These are phyloP conservation scores for Hemerocallis citrina DNA, from an alignment of 106 monocot species.

Conservation along the genomic window DNA sequence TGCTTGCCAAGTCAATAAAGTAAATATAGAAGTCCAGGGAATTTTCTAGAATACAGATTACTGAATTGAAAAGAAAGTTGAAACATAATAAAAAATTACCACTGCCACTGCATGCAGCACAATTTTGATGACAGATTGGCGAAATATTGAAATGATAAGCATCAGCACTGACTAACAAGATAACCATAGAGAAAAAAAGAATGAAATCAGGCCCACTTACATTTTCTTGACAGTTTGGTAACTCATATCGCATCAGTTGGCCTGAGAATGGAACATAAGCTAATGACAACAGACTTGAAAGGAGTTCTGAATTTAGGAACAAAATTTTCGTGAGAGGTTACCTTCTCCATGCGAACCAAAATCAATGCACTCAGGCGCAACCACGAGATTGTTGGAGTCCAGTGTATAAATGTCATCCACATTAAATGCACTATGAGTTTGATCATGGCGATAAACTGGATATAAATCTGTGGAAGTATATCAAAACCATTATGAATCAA, in stretches of 20 bases:
- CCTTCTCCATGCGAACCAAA: constrained; percentile 19
- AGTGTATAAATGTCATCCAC: constrained; percentile 47
- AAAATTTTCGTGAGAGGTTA: background rate
- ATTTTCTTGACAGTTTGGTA: constrained; percentile 1
- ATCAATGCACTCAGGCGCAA: constrained; percentile 13
- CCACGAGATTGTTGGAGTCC: constrained; percentile 39
- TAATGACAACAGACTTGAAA: constrained; percentile 7
- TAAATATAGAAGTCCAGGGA: too few relatives aligned
- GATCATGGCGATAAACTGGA: background rate
- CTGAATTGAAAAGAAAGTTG: too few relatives aligned
- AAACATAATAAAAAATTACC: too few relatives aligned
- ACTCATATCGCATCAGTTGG: constrained; percentile 6
- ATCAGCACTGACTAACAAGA: background rate
- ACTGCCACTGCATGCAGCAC: background rate
- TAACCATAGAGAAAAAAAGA: background rate
- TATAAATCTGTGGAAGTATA: background rate
- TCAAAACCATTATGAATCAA: too few relatives aligned
- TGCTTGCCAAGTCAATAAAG: too few relatives aligned
- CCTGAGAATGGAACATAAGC: constrained; percentile 12
- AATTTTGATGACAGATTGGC: background rate
- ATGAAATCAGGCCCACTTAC: constrained; percentile 12
- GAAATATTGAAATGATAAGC: background rate
- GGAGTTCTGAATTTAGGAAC: background rate
- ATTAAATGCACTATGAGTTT: background rate
- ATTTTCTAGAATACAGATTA: too few relatives aligned